phyloP scores from a whole-genome alignment of 2,329 filamentous ascomycete species.

The Sclerotinia borealis region DNA sequence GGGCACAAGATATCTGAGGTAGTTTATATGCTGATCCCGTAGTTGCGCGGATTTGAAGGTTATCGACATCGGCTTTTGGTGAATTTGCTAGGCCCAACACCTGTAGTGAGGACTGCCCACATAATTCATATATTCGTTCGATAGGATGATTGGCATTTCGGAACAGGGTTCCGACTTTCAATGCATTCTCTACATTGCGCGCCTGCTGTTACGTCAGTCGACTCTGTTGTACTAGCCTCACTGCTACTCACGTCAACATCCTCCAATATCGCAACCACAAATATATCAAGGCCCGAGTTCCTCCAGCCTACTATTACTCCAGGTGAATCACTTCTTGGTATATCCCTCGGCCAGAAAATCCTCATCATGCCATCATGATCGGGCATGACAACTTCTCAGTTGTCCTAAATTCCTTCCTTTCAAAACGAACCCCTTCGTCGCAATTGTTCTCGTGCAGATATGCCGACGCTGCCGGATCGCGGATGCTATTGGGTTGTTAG shows the following conservation, averaged over 20 bases:
- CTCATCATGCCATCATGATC: constrained; percentile 87
- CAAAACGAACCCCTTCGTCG: constrained; percentile 90
- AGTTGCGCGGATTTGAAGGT: constrained; percentile 62
- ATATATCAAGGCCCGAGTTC: constrained; percentile 84
- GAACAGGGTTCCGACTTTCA: constrained; percentile 77
- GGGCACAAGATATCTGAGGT: constrained; percentile 70
- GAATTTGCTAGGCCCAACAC: constrained; percentile 80
- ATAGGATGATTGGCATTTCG: constrained; percentile 76
- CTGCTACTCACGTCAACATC: constrained; percentile 70
- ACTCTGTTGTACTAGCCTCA: constrained; percentile 7
- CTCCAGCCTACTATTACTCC: constrained; percentile 93
- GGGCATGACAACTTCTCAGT: constrained; percentile 49
- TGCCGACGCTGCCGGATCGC: constrained; percentile 66
- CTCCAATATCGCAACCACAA: constrained; percentile 83
- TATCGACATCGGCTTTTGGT: constrained; percentile 50
- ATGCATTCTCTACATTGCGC: constrained; percentile 77
- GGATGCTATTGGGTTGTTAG: constrained; percentile 60
- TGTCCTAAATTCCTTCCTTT: constrained; percentile 31
- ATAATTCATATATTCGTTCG: constrained; percentile 74
- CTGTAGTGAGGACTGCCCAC: constrained; percentile 75
- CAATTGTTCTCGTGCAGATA: constrained; percentile 93
- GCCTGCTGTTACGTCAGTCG: constrained; percentile 28
- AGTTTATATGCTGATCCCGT: constrained; percentile 45
- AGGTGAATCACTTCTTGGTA: constrained; percentile 61
- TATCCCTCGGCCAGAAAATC: constrained; percentile 96